Conservation (phyloP, 2,329 filamentous ascomycete species). For the Macrophomina tecta region DNA sequence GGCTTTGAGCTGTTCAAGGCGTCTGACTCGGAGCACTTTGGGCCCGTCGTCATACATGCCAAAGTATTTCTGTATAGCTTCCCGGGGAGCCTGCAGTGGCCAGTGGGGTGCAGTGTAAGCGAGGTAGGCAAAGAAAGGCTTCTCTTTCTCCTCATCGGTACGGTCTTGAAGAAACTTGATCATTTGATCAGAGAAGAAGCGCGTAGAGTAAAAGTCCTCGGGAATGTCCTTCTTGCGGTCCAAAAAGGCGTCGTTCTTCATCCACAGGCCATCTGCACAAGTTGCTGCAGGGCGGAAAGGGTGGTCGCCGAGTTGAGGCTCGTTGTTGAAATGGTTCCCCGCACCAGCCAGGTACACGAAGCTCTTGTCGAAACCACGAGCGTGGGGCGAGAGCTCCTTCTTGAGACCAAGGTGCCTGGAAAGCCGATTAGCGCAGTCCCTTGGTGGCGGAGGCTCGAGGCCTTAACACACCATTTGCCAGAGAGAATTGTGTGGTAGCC, state of each 20-base stretch:
- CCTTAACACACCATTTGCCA: constrained; percentile 15
- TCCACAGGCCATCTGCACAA: constrained; percentile 17
- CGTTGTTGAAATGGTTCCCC: constrained; percentile 27
- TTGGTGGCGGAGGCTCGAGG: too few species aligned
- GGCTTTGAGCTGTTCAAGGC: constrained; percentile 13
- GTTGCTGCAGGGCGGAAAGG: not conserved
- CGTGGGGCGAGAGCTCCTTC: constrained; percentile 22
- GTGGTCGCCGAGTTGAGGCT: constrained; percentile 26
- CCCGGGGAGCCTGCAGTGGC: constrained; percentile 23
- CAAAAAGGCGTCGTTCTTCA: constrained; percentile 18
- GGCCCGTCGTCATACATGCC: constrained; percentile 26
- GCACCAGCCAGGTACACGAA: constrained; percentile 22
- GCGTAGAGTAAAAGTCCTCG: constrained; percentile 20
- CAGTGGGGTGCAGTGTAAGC: constrained; percentile 23
- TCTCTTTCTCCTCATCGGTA: constrained; percentile 11
- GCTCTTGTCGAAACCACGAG: constrained; percentile 24
- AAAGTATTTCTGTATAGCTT: constrained; percentile 10
- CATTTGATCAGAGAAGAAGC: constrained; percentile 15
- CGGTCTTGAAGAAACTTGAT: constrained; percentile 13
- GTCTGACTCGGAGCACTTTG: not conserved
- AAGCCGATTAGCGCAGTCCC: not conserved
- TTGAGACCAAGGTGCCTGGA: constrained; percentile 24
- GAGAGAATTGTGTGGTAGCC: constrained; percentile 21
- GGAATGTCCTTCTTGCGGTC: constrained; percentile 23
- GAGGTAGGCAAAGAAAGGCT: constrained; percentile 28